These are phyloP conservation scores for Colletotrichum sp. DNA, from an alignment of 2,329 filamentous ascomycete genomes.

Conservation along the genomic window DNA sequence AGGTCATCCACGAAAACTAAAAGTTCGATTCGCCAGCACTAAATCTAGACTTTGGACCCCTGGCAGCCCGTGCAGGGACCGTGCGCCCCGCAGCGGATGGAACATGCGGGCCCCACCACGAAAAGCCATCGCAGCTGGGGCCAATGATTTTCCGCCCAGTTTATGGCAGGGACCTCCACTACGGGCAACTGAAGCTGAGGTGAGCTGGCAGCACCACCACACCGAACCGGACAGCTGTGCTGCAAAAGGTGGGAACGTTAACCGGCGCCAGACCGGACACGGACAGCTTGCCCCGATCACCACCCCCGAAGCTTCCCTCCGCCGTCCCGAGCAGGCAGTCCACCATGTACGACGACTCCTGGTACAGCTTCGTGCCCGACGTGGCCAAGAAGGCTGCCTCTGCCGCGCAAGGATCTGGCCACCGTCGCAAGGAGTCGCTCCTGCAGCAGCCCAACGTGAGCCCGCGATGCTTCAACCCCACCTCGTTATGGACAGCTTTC, in stretches of 20 bases:
- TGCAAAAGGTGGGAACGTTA: neutral
- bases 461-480: constrained; percentile 18
- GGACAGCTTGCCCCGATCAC: neutral
- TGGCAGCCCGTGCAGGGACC: neutral
- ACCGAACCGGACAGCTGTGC: neutral
- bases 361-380: constrained; percentile 79
- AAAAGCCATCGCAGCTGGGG: neutral
- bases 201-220: neutral
- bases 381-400: constrained; percentile 54
- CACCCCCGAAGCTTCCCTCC: neutral
- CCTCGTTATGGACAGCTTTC: constrained; percentile 22
- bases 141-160: constrained; percentile 22
- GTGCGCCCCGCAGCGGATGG: constrained; percentile 17
- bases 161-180: neutral
- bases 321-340: neutral
- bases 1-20: constrained; percentile 23
- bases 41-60: constrained; percentile 15
- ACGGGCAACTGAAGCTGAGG: neutral
- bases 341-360: constrained; percentile 82
- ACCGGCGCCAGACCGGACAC: constrained; percentile 2
- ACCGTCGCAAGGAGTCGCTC: constrained; percentile 72
- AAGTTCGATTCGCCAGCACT: constrained; percentile 19
- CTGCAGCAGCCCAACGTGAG: constrained; percentile 70
- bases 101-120: neutral
- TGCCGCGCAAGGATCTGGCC: constrained; percentile 51